Conservation (phyloP, 495 filamentous ascomycete species). For the Aspergillus bridgeri region DNA sequence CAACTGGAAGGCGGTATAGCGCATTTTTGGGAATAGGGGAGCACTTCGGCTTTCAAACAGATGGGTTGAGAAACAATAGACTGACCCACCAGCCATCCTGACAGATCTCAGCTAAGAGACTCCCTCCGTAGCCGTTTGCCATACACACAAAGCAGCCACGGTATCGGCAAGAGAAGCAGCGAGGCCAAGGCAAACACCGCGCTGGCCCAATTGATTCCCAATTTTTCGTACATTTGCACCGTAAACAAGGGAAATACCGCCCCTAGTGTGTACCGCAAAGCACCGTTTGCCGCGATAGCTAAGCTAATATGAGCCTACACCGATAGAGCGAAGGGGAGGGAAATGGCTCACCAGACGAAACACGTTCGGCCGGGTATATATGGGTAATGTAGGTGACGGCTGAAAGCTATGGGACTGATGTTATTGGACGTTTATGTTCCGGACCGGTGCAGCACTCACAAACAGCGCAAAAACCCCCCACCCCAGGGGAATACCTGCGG, state of each 20-base stretch:
- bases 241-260: constrained; percentile 4
- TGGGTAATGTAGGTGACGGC: constrained; percentile 3
- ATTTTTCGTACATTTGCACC: constrained; percentile 2
- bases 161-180: background rate
- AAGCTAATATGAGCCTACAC: background rate
- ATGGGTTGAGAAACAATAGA: no score
- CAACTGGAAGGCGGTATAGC: no score
- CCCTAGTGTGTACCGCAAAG: constrained; percentile 1
- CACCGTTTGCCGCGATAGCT: constrained; percentile 5
- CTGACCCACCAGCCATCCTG: no score
- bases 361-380: constrained; percentile 4
- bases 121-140: no score
- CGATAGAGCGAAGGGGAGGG: background rate
- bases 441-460: no score
- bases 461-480: constrained; percentile 8
- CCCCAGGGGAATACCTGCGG: constrained; percentile 9
- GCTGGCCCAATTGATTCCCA: constrained; percentile 4
- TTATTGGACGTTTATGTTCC: no score
- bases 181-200: background rate
- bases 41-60: no score
- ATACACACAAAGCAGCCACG: constrained; percentile 2
- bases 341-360: background rate
- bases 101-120: no score
- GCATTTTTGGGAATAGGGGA: no score
- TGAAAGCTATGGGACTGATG: background rate